A percentile compares a stretch with the other conserved stretches of the same genome.
phyloP scores from a whole-genome alignment of 2,329 filamentous ascomycete species.

The Shiraia bambusicola region DNA sequence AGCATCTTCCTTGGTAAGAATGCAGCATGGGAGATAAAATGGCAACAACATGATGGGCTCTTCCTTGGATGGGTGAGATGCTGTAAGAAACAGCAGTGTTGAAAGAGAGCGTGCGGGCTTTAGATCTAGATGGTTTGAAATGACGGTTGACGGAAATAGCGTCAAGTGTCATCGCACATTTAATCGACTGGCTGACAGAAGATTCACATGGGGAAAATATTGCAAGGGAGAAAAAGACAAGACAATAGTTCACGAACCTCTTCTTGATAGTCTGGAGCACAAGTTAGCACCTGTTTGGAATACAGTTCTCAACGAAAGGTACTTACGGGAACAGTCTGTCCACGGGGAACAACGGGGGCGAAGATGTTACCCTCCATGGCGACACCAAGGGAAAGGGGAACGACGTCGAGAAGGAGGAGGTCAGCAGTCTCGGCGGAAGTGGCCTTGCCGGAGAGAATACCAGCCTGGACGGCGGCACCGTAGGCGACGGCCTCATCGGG shows the following conservation, averaged over 20 bases:
- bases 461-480: conserved; percentile 97
- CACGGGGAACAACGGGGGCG: conserved; percentile 78
- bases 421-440: conserved; percentile 92
- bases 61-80: neutral
- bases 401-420: conserved; percentile 92
- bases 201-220: no score
- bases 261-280: conserved; percentile 65
- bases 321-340: conserved; percentile 57
- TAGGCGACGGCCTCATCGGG: conserved; percentile 99
- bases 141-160: no score
- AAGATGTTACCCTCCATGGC: conserved; percentile 99
- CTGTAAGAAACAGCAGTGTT: neutral
- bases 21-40: no score
- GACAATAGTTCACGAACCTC: conserved; percentile 35
- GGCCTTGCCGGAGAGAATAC: conserved; percentile 97
- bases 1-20: no score
- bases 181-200: no score
- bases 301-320: neutral
- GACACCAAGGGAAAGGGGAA: conserved; percentile 94
- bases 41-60: no score
- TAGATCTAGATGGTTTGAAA: no score
- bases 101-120: no score
- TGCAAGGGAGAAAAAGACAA: neutral
- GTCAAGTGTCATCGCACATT: neutral
- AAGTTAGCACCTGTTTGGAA: neutral